Base-by-base conservation (phyloP, 371 early-diverging fungal genomes). In the Actinomortierella wolfii region DNA sequence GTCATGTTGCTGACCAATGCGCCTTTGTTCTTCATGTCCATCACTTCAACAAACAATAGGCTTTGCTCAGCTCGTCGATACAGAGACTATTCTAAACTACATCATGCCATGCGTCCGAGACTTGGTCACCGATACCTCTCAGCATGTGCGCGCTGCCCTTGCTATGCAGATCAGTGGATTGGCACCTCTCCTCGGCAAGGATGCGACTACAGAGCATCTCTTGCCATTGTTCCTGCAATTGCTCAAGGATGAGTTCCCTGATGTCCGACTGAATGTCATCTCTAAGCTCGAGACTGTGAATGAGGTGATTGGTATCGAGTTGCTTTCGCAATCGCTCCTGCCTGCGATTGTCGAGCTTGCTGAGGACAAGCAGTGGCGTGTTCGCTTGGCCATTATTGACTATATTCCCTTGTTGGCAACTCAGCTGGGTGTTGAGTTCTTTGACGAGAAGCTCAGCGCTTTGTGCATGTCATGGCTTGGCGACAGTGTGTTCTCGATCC, bases 311-410 rank as follows among this genome's bases (percentile, higher is more conserved):
- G 99, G 99, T 52, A 94, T 99, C 67, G 97, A 99, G 56, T 88
- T 94, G 20, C 86, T 99, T 40, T 97, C 98, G 25, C 96, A 96
- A 71, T 96, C 95, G 25, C 84, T 99, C 46, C 82, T 99, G 45
- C 98, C 98, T 11, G 99, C 99, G 1, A 97, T 99, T 67, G 93
- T 97, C 25, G 97, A 97, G 68, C 83, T 99, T 44, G 96, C 98
- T 44, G 96, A 99, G 79, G 99, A 99, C 78, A 97, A 97, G 83
- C 97, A 97, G 73, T 99, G 99, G 99, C 94, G 99, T 45, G 97
- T 98, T 56, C 94, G 99, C 29, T 79, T 96, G 61, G 98, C 98
- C 3, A 97, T 99, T 63, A 97, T 99, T 76, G 97, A 97, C 76
- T 94, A 97, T 76, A 96, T 97, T 63, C 99, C 98, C 23, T 83